phyloP scores from a whole-genome alignment of 2,329 filamentous ascomycete species.

The Metarhizium robertsii region DNA sequence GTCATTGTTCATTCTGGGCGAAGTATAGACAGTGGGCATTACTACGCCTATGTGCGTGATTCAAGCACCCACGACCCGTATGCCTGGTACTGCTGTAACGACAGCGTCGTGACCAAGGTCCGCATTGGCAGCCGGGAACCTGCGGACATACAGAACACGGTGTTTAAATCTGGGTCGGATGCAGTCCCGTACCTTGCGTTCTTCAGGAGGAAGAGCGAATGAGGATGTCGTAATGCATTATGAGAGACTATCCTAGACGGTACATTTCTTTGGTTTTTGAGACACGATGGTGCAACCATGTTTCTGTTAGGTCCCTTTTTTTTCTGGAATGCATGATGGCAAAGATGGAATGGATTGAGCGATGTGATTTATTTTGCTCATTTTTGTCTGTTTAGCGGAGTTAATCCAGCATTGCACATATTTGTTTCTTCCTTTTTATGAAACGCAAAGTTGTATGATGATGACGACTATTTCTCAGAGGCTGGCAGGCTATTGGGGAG shows the following conservation, averaged over 20 bases:
- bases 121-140: constrained; percentile 28
- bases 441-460: neutral
- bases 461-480: neutral
- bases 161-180: constrained; percentile 28
- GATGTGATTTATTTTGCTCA: neutral
- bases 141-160: constrained; percentile 25
- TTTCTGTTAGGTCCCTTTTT: neutral
- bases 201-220: constrained; percentile 28
- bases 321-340: neutral
- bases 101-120: constrained; percentile 30
- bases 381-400: neutral
- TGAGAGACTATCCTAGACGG: neutral
- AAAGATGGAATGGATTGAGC: neutral
- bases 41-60: constrained; percentile 61
- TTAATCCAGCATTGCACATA: neutral
- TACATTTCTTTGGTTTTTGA: neutral
- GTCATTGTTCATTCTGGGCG: constrained; percentile 69
- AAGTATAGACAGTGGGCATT: constrained; percentile 66
- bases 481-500: neutral
- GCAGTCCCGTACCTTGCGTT: constrained; percentile 39
- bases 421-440: neutral
- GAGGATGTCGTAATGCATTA: neutral
- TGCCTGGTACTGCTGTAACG: constrained; percentile 42
- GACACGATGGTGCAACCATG: neutral
- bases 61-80: constrained; percentile 33